Percentiles rank a stretch among this genome's conserved stretches.
phyloP scores from a whole-genome alignment of 257 asterid species.

The Solanum sitiens region DNA sequence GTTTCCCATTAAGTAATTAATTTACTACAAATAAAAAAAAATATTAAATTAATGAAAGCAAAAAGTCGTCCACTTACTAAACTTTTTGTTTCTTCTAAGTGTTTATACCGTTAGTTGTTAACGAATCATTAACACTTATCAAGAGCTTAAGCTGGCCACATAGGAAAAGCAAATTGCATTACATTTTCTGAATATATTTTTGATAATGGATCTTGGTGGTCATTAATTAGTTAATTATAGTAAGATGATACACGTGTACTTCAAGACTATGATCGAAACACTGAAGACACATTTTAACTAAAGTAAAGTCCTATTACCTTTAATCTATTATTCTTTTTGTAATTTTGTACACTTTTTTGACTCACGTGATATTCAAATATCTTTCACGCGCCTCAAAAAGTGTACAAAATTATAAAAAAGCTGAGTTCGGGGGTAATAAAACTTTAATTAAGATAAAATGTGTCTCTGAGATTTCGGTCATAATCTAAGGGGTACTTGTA shows the following conservation, averaged over 20 bases:
- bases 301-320: too few relatives aligned
- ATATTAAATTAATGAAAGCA: not conserved
- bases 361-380: too few relatives aligned
- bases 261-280: fast-evolving
- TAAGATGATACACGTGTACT: not conserved
- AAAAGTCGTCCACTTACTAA: not conserved
- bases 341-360: too few relatives aligned
- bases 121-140: not conserved
- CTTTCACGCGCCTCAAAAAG: too few relatives aligned
- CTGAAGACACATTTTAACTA: fast-evolving
- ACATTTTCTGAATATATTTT: not conserved
- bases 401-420: too few relatives aligned
- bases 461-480: too few relatives aligned
- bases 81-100: not conserved
- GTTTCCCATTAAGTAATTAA: not conserved
- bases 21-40: not conserved
- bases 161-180: not conserved
- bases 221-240: not conserved
- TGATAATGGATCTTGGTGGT: not conserved
- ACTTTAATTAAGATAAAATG: too few relatives aligned
- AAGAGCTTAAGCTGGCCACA: not conserved
- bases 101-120: not conserved
- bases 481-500: too few relatives aligned
- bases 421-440: too few relatives aligned
- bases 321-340: too few relatives aligned